These are phyloP conservation scores for Apophysomyces ossiformis DNA, from an alignment of 371 early-diverging fungal species.

Conservation along the genomic window DNA sequence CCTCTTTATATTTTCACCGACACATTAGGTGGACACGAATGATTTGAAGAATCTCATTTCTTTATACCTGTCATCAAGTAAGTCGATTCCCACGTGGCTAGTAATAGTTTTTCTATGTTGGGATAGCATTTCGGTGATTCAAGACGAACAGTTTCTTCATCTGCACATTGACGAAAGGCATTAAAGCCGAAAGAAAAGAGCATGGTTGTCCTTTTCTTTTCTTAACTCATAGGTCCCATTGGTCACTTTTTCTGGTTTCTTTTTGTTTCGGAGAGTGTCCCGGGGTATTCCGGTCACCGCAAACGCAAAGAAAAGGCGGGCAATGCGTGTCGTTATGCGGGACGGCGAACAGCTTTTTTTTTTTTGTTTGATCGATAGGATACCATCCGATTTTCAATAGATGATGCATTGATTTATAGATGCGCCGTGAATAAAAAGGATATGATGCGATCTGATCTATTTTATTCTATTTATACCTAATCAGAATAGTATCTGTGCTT, in stretches of 20 bases:
- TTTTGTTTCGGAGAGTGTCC: background rate
- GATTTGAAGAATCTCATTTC: background rate
- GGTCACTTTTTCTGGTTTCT: background rate
- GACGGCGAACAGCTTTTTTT: too few species aligned
- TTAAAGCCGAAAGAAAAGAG: constrained; percentile 43
- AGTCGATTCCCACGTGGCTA: constrained; percentile 43
- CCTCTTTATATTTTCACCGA: constrained; percentile 17
- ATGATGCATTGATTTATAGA: too few species aligned
- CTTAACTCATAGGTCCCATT: background rate
- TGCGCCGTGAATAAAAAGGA: too few species aligned
- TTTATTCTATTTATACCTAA: too few species aligned
- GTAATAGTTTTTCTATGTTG: constrained; percentile 18
- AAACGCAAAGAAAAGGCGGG: too few species aligned
- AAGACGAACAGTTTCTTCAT: background rate
- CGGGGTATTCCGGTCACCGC: too few species aligned
- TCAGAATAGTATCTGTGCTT: background rate
- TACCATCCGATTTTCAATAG: too few species aligned
- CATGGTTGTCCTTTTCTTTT: background rate
- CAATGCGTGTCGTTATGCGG: too few species aligned
- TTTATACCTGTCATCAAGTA: constrained; percentile 29
- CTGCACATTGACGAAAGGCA: constrained; percentile 31
- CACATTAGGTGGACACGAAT: too few species aligned
- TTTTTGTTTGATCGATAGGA: too few species aligned
- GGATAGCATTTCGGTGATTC: background rate
- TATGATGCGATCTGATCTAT: too few species aligned